Conservation (phyloP, 2,329 filamentous ascomycete genomes). For the Tympanopsis confertula region DNA sequence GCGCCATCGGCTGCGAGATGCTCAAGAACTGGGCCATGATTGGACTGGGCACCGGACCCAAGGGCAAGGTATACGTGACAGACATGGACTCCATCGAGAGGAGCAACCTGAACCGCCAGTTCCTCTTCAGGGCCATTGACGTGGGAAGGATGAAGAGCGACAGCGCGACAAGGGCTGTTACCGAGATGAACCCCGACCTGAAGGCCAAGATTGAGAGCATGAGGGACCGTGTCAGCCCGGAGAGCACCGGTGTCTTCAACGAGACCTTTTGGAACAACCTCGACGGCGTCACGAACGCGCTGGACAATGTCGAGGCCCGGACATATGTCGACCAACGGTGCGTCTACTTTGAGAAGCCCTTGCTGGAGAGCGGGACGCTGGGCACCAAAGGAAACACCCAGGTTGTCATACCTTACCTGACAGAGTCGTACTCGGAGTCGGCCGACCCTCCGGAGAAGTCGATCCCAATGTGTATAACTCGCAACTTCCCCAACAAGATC, state of each 20-base stretch:
- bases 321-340: conserved; percentile 94
- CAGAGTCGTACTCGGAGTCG: conserved; percentile 93
- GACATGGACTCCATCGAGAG: conserved; percentile 99
- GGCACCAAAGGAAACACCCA: conserved; percentile 98
- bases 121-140: conserved; percentile 85
- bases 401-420: conserved; percentile 79
- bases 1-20: conserved; percentile 97
- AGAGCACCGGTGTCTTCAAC: conserved; percentile 90
- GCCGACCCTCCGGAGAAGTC: conserved; percentile 97
- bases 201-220: conserved; percentile 73
- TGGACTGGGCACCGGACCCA: conserved; percentile 75
- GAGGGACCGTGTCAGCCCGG: conserved; percentile 79
- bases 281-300: conserved; percentile 88
- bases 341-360: conserved; percentile 94
- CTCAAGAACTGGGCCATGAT: conserved; percentile 99
- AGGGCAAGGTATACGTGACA: conserved; percentile 82
- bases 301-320: conserved; percentile 94
- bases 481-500: conserved; percentile 95
- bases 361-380: conserved; percentile 94
- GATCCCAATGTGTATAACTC: conserved; percentile 96
- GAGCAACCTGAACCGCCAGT: conserved; percentile 96
- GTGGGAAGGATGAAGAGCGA: conserved; percentile 96
- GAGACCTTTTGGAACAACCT: conserved; percentile 81
- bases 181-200: conserved; percentile 90
- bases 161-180: conserved; percentile 73